Base-by-base conservation (phyloP, 179 eudicot species). In the Nepenthes alata region DNA sequence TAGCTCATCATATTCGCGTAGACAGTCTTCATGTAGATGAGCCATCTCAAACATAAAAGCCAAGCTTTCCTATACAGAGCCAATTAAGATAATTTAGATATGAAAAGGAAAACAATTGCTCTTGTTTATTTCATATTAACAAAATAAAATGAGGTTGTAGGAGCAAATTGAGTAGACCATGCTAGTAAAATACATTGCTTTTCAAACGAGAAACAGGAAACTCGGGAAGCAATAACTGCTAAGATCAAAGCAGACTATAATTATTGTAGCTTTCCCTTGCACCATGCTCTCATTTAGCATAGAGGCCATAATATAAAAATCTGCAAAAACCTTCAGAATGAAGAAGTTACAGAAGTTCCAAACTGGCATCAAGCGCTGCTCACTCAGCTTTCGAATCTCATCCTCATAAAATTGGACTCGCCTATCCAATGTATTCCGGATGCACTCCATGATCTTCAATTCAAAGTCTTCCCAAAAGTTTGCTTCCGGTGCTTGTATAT, bases 271-370 rank as follows among this genome's bases (percentile, higher is more conserved):
- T 12, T 6, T 13, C 25, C n/a, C 34, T 11, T 6, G 6, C 55
- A 13, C 2, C 34, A 12, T 10, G 3, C 9, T 49, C 16, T 3
- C 15, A 6, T 15, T n/a, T 34, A 36, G 45, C 11, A 50, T 13
- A 57, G 10, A 70, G 64, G 61, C 57, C 36, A 67, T 50, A 62
- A 49, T 62, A 49, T 66, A 15, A 44, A 67, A 49, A 15, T 39
- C 48, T 52, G 60, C 34, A 67, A 52, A 35, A 71, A 91, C 98
- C 98, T 93, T 93, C 56, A 93, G 66, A 63, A 93, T 83, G 67
- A 93, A 93, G 78, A 89, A 93, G 72, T 85, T 89, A 73, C 98
- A 93, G 71, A 93, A 93, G 77, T 83, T 93, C 97, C 96, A 93
- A 64, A 87, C 74, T 58, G 98, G 96, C 98, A 86, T 81, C 69